Evolutionary conservation across 768 basidiomycete species (phyloP).

Genomic region (Auriscalpium microsporum): DNA sequence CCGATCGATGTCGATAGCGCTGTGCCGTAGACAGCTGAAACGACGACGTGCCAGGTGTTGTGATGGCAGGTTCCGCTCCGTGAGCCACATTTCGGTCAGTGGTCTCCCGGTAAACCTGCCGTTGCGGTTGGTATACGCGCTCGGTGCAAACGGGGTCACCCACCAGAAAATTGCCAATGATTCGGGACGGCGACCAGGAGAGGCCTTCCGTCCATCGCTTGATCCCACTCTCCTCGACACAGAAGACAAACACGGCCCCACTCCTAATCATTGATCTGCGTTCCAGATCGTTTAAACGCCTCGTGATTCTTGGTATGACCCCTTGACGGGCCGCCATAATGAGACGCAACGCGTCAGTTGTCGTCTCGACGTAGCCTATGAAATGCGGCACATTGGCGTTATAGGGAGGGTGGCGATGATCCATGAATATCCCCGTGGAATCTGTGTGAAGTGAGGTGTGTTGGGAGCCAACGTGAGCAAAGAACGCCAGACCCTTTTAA

Average conservation of each 20-base stretch:
- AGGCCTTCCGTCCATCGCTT: slow-evolving; percentile 79
- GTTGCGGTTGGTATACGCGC: background rate
- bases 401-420: slow-evolving; percentile 5
- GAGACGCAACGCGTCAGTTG: slow-evolving; percentile 71
- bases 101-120: slow-evolving; percentile 75
- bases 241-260: slow-evolving; percentile 79
- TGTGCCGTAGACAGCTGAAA: slow-evolving; percentile 8
- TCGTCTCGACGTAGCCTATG: slow-evolving; percentile 74
- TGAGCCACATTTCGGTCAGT: slow-evolving; percentile 42
- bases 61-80: slow-evolving; percentile 4
- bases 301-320: slow-evolving; percentile 73
- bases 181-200: slow-evolving; percentile 78
- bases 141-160: slow-evolving; percentile 15
- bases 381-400: slow-evolving; percentile 43
- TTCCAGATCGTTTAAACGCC: slow-evolving; percentile 78
- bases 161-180: slow-evolving; percentile 80
- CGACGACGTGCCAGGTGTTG: slow-evolving; percentile 12
- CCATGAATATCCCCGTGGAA: background rate
- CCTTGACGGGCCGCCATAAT: slow-evolving; percentile 78
- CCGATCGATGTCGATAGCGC: slow-evolving; percentile 9
- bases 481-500: slow-evolving; percentile 12
- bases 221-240: slow-evolving; percentile 82
- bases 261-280: slow-evolving; percentile 42
- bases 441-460: background rate
- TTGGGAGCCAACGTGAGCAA: slow-evolving; percentile 5